A percentile compares a stretch with the other conserved stretches of the same genome.
These are phyloP conservation scores for Aureobasidium subglaciale DNA, from an alignment of 2,329 filamentous ascomycete species.

Conservation along the genomic window DNA sequence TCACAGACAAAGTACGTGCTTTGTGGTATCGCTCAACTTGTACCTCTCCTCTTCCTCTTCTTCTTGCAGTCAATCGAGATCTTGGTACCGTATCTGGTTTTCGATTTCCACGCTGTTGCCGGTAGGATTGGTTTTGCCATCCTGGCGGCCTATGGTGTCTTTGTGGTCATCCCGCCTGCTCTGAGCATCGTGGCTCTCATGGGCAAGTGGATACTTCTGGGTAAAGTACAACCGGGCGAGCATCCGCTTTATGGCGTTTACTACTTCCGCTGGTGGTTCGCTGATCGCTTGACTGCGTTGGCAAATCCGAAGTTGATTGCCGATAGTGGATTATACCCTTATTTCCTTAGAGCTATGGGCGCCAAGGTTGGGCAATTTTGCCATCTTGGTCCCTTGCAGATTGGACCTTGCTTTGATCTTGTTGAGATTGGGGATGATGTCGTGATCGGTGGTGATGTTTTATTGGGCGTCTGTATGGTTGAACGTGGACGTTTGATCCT, in stretches of 20 bases:
- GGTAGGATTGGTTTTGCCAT: neutral
- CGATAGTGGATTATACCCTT: neutral
- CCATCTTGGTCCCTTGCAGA: neutral
- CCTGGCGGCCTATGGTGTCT: neutral
- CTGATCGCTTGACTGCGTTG: neutral
- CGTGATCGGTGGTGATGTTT: conserved; percentile 3
- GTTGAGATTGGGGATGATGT: neutral
- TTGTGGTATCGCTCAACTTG: neutral
- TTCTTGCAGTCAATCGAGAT: conserved; percentile 4
- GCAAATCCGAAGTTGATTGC: neutral
- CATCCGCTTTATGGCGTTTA: neutral
- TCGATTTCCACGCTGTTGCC: neutral
- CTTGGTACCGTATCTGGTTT: neutral
- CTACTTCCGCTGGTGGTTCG: conserved; percentile 2
- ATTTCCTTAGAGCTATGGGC: neutral
- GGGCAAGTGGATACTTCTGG: neutral
- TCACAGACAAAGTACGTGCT: neutral
- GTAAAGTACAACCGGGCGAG: neutral
- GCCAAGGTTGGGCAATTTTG: neutral
- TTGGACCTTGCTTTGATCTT: neutral
- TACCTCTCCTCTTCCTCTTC: neutral
- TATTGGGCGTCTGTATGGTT: neutral
- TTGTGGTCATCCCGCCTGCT: neutral
- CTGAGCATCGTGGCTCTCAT: neutral
- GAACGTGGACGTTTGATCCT: neutral